Evolutionary conservation across 140 eudicot genomes (phyloP).

Genomic region (Senecio squalidus): DNA sequence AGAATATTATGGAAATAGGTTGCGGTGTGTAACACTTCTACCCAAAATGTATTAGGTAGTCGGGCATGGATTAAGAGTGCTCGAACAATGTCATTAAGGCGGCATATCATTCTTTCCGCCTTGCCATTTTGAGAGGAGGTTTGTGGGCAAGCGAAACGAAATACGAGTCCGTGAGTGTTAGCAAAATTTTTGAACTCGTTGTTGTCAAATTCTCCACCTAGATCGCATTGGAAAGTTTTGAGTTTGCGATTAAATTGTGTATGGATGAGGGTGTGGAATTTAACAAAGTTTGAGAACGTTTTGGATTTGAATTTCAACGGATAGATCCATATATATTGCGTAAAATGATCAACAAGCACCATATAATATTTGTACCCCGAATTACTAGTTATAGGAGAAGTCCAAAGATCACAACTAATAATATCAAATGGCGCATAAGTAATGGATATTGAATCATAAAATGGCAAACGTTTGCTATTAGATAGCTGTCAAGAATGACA

Average conservation of each 20-base stretch:
- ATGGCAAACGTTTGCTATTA: not conserved
- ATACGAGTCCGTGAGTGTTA: not conserved
- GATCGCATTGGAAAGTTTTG: not conserved
- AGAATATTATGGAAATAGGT: not conserved
- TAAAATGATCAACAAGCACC: not conserved
- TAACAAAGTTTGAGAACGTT: not conserved
- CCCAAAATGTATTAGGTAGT: not conserved
- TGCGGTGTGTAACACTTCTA: not conserved
- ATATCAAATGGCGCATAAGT: not conserved
- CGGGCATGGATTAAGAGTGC: not conserved
- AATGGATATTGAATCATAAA: not conserved
- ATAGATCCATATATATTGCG: not conserved
- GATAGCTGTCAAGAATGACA: not conserved
- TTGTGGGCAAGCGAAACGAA: not conserved
- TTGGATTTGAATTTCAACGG: not conserved
- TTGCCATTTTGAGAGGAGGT: not conserved
- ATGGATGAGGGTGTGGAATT: not conserved
- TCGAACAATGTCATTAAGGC: not conserved
- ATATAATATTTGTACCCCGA: not conserved
- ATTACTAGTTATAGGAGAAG: not conserved
- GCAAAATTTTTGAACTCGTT: not conserved
- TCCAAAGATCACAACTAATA: not conserved
- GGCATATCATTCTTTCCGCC: not conserved
- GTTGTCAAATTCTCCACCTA: not conserved
- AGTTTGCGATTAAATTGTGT: not conserved